These are phyloP conservation scores for Gossypium ekmanianum DNA, from an alignment of 345 rosid genomes.

Conservation along the genomic window DNA sequence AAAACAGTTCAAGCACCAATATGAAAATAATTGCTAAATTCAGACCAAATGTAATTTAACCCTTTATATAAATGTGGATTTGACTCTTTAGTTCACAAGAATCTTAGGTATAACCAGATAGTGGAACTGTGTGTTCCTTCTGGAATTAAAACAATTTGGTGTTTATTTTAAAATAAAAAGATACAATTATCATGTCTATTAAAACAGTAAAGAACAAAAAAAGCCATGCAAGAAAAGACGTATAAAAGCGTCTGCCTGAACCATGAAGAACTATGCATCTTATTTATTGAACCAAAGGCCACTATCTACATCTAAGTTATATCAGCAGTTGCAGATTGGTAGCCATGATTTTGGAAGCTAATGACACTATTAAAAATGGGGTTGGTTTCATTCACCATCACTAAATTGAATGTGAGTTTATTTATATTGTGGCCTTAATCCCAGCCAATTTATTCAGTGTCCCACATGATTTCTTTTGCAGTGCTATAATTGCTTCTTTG, in stretches of 20 bases:
- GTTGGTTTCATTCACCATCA: neutral
- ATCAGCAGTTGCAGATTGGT: neutral
- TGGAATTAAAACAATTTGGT: neutral
- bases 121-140: neutral
- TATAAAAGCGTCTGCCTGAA: neutral
- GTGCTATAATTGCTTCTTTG: neutral
- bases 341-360: neutral
- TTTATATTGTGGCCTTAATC: conserved; percentile 8
- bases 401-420: neutral
- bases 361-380: neutral
- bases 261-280: neutral
- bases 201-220: neutral
- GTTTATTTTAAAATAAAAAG: neutral
- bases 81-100: neutral
- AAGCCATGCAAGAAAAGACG: neutral
- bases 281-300: neutral
- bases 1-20: too few relatives aligned
- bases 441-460: conserved; percentile 2
- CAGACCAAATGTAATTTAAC: too few relatives aligned
- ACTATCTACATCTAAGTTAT: neutral
- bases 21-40: too few relatives aligned
- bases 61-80: too few relatives aligned
- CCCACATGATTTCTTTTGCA: conserved; percentile 1
- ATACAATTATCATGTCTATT: neutral
- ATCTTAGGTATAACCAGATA: neutral